These are phyloP conservation scores for Clitocybe nebularis DNA, from an alignment of 1,284 basidiomycete species.

Conservation along the genomic window DNA sequence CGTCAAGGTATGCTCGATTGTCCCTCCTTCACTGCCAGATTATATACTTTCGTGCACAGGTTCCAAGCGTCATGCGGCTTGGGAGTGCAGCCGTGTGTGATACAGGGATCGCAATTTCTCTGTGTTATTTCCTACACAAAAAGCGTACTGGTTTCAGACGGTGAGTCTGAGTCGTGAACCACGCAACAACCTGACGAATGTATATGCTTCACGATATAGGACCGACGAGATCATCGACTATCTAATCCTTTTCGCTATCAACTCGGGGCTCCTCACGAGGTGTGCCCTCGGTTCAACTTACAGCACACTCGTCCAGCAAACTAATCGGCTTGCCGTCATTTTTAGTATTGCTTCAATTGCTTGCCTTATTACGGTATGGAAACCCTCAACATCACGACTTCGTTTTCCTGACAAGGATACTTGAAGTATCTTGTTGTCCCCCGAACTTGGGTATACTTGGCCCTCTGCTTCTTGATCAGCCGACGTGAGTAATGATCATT, in stretches of 20 bases:
- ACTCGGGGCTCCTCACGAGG: slow-evolving; percentile 28
- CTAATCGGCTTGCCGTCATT: too few species aligned
- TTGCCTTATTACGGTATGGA: slow-evolving; percentile 25
- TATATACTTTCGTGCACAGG: slow-evolving; percentile 8
- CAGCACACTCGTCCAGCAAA: too few species aligned
- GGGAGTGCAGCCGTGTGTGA: slow-evolving; percentile 28
- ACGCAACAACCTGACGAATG: too few species aligned
- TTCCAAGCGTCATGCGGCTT: slow-evolving; percentile 26
- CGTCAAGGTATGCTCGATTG: slow-evolving; percentile 19
- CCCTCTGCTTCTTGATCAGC: slow-evolving; percentile 29
- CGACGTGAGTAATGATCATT: slow-evolving; percentile 22
- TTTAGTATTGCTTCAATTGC: slow-evolving; percentile 26
- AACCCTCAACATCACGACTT: background rate
- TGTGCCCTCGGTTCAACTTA: too few species aligned
- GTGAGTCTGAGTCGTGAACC: slow-evolving; percentile 13
- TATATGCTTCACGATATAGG: too few species aligned
- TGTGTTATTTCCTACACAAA: slow-evolving; percentile 27
- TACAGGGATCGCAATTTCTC: slow-evolving; percentile 26
- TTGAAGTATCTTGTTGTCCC: slow-evolving; percentile 24
- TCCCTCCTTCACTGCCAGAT: background rate
- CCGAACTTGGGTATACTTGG: slow-evolving; percentile 27
- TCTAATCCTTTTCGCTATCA: slow-evolving; percentile 28
- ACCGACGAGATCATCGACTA: slow-evolving; percentile 30
- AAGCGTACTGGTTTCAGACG: slow-evolving; percentile 29
- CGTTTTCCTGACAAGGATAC: background rate